These are phyloP conservation scores for Fusarium siculi DNA, from an alignment of 2,329 filamentous ascomycete species.

Conservation along the genomic window DNA sequence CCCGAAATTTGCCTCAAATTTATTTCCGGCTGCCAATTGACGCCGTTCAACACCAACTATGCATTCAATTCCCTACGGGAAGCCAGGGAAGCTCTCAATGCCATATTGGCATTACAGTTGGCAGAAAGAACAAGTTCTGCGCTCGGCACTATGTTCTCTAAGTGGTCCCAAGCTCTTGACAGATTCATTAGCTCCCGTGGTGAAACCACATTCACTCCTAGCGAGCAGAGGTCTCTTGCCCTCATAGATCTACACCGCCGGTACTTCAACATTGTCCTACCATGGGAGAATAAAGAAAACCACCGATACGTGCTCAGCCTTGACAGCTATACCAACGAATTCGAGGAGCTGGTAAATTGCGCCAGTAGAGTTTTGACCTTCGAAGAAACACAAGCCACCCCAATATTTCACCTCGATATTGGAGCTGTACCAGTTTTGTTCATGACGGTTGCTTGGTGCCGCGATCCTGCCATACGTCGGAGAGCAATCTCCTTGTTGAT, in stretches of 20 bases:
- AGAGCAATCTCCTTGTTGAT: not conserved
- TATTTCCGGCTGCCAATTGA: not conserved
- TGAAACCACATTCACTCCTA: accelerated
- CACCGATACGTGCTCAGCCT: not conserved
- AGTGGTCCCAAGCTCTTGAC: not conserved
- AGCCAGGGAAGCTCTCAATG: not conserved
- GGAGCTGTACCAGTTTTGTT: not conserved
- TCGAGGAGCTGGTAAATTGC: not conserved
- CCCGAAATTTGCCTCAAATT: accelerated
- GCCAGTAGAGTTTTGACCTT: not conserved
- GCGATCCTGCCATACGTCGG: not conserved
- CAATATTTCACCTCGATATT: not conserved
- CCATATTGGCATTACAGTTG: not conserved
- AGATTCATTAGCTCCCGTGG: not conserved
- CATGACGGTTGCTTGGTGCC: not conserved
- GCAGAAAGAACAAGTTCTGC: not conserved
- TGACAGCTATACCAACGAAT: accelerated
- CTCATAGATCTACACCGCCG: not conserved
- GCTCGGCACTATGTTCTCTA: not conserved
- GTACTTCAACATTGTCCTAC: not conserved
- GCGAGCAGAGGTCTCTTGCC: not conserved
- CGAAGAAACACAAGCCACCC: accelerated
- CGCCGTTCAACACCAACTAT: accelerated
- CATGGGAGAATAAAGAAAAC: not conserved
- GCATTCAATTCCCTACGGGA: not conserved